phyloP scores from a whole-genome alignment of 2,329 filamentous ascomycete species.

The Alternaria ventricosa region DNA sequence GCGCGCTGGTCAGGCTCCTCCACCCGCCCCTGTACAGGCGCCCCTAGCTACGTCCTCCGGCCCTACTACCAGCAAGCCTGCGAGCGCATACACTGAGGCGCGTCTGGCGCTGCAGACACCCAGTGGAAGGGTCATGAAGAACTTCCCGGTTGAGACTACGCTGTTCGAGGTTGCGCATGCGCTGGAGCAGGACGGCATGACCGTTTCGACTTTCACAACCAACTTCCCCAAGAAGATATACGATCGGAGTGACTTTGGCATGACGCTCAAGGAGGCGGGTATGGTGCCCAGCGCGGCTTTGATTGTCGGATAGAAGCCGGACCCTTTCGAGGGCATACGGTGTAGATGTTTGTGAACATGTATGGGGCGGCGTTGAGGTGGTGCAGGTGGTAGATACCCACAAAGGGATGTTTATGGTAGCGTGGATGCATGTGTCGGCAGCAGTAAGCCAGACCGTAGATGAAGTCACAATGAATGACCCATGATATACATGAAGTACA shows the following conservation, averaged over 20 bases:
- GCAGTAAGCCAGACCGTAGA: neutral
- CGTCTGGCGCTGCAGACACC: conserved; percentile 81
- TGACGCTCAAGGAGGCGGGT: conserved; percentile 91
- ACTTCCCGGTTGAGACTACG: conserved; percentile 85
- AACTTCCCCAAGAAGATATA: conserved; percentile 90
- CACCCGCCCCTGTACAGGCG: conserved; percentile 57
- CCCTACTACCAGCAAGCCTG: conserved; percentile 64
- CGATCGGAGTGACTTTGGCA: conserved; percentile 73
- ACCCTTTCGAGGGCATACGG: neutral
- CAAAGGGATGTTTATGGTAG: neutral
- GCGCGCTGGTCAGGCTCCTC: conserved; percentile 73
- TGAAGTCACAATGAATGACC: neutral
- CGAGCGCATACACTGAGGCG: conserved; percentile 78
- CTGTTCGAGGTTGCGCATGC: conserved; percentile 88
- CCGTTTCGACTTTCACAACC: conserved; percentile 78
- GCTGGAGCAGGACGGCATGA: conserved; percentile 72
- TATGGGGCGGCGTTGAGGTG: conserved; percentile 4
- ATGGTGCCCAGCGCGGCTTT: conserved; percentile 90
- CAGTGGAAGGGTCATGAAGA: conserved; percentile 81
- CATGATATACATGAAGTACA: neutral
- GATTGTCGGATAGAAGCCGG: conserved; percentile 62
- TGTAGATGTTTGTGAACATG: neutral
- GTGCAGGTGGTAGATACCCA: conserved; percentile 1
- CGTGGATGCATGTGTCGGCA: neutral
- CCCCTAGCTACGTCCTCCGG: conserved; percentile 56